phyloP scores from a whole-genome alignment of 371 early-diverging fungal genomes.

The Mortierella sp. region DNA sequence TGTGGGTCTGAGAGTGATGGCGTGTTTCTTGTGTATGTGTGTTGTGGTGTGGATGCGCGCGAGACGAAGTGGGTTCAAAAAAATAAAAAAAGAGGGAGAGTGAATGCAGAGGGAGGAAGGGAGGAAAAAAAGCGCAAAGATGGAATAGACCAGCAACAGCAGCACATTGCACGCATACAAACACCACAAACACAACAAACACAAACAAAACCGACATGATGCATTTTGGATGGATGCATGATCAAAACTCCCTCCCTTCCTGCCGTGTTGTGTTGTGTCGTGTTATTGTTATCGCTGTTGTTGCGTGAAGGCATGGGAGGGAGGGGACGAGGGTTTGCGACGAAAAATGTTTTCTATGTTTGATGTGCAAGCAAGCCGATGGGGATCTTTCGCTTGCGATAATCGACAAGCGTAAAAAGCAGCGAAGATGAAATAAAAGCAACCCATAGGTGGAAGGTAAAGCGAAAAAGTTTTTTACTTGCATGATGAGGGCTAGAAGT shows the following conservation, averaged over 20 bases:
- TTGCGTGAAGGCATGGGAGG: background rate
- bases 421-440: background rate
- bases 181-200: background rate
- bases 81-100: background rate
- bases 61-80: background rate
- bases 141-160: background rate
- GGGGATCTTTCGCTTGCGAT: too few species aligned
- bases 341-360: background rate
- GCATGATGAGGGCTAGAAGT: background rate
- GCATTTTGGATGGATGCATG: background rate
- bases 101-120: background rate
- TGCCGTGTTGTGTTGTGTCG: background rate
- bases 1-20: constrained; percentile 9
- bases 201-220: constrained; percentile 3
- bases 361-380: too few species aligned
- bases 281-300: background rate
- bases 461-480: too few species aligned
- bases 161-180: too few species aligned
- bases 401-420: too few species aligned
- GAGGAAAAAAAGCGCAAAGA: background rate
- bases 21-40: background rate
- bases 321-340: background rate
- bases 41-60: background rate
- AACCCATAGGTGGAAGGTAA: background rate
- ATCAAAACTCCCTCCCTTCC: background rate